Conservation (phyloP, 148 eudicot species). For the Fallopia convolvulus region DNA sequence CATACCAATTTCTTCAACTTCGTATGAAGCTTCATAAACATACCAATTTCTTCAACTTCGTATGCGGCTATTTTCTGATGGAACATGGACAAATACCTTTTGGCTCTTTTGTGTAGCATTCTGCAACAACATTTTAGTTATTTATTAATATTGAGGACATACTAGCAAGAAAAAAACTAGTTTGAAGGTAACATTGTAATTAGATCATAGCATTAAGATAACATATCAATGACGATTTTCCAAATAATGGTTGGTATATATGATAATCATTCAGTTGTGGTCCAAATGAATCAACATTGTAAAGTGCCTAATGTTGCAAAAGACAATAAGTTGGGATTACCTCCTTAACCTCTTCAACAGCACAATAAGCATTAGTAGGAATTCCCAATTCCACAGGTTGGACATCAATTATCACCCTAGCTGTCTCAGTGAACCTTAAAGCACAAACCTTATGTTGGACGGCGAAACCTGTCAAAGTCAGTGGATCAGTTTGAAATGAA, state of each 20-base stretch:
- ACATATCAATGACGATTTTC: background rate
- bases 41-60: conserved; percentile 98
- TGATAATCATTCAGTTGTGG: background rate
- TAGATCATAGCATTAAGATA: background rate
- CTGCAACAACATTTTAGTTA: conserved; percentile 32
- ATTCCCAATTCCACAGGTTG: conserved; percentile 98
- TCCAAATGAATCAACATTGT: background rate
- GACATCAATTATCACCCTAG: conserved; percentile 95
- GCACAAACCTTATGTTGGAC: no score
- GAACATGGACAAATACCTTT: conserved; percentile 89
- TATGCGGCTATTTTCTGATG: conserved; percentile 97
- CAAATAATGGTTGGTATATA: background rate
- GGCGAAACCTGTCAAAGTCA: no score
- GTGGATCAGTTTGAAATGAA: no score
- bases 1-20: no score
- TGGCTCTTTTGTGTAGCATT: conserved; percentile 98
- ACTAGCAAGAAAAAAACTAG: background rate
- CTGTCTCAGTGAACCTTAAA: no score
- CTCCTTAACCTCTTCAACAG: conserved; percentile 99
- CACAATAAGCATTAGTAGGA: conserved; percentile 95
- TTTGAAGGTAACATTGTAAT: background rate
- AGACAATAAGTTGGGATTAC: conserved; percentile 26
- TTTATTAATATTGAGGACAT: background rate
- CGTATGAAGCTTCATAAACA: conserved; percentile 13
- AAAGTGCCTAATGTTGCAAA: background rate